Percentiles rank a stretch among this genome's conserved stretches.
Conservation (phyloP, 176 grass and related monocot genomes). For the Carex scoparia region DNA sequence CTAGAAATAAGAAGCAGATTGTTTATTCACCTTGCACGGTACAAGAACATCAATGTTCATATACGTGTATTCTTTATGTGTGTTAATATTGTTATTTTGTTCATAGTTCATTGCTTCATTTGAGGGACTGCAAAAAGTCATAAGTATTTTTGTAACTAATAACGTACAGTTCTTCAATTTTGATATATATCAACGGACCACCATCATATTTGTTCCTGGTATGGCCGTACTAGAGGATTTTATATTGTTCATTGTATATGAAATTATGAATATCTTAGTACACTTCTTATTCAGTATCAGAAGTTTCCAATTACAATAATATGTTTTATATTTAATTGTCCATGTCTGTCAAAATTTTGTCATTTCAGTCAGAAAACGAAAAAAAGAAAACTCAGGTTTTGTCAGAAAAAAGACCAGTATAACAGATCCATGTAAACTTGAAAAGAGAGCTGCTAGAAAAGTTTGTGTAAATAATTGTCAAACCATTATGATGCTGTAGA, state of each 20-base stretch:
- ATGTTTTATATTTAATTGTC: background rate
- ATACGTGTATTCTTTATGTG: slow-evolving; percentile 1
- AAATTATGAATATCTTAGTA: background rate
- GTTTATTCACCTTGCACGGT: background rate
- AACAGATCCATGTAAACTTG: background rate
- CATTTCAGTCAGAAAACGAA: background rate
- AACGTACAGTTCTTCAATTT: background rate
- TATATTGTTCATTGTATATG: background rate
- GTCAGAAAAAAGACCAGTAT: background rate
- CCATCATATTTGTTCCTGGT: background rate
- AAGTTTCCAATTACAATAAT: background rate
- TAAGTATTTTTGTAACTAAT: background rate
- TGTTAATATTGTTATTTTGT: slow-evolving; percentile 4
- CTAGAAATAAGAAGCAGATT: background rate
- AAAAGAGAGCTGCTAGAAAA: background rate
- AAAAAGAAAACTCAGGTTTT: too few species aligned
- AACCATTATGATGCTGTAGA: background rate
- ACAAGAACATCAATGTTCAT: background rate
- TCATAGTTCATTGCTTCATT: slow-evolving; percentile 13
- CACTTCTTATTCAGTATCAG: background rate
- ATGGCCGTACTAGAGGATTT: background rate
- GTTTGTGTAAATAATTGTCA: background rate
- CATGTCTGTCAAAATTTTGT: background rate
- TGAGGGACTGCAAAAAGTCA: background rate
- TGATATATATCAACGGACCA: background rate